Base-by-base conservation (phyloP, 2,329 filamentous ascomycete genomes). In the Plectosphaerella sp. region DNA sequence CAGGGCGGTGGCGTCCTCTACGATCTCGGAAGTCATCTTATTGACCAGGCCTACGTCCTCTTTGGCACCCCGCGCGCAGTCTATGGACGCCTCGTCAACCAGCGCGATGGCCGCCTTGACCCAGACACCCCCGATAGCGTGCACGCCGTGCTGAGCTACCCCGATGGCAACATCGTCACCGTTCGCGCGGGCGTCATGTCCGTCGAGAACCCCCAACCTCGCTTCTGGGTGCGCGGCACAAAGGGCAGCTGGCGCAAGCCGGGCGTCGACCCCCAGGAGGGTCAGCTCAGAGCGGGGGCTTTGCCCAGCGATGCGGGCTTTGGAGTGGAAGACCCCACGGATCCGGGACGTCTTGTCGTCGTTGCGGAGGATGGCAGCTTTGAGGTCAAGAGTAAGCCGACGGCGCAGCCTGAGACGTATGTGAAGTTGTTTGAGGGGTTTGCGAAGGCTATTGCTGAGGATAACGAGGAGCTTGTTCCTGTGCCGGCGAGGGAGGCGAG, bases 221-320 rank as follows among this genome's bases (percentile, higher is more conserved):
- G 89, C 39, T 93, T 86, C 74, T 92, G 89, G 88, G 76, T 92
- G 10, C 76, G 88, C 24, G 89, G 89, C 20, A 82, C 82, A 16
- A 84, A 86, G 68, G 89, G 87, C 1, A 88, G 81, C 62, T 93
- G 86, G 69, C 86, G 82, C 72, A 93, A 92, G 76, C 70, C 73
- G 39, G 75, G 78, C 50, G 74, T 93, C 2, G 89, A 94, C 64
- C 73, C 83, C 1, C 89, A 93, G 68, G 89, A 94, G 71, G 82
- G 85, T 52, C 87, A 91, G 66, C 77, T 92, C 50, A 81, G 81
- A 65, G 75, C 71, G 2, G 88, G 88, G 9, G 67, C 80, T 59
- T 78, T 75, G 64, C 83, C 84, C 7, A 76, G 77, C 1, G 83
- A 89, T 52, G 65, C 74, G 4, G 78, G 72, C 4, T 92, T 89